Evolutionary conservation across 106 monocot genomes (phyloP).

Genomic region (Iris macrosiphon): DNA sequence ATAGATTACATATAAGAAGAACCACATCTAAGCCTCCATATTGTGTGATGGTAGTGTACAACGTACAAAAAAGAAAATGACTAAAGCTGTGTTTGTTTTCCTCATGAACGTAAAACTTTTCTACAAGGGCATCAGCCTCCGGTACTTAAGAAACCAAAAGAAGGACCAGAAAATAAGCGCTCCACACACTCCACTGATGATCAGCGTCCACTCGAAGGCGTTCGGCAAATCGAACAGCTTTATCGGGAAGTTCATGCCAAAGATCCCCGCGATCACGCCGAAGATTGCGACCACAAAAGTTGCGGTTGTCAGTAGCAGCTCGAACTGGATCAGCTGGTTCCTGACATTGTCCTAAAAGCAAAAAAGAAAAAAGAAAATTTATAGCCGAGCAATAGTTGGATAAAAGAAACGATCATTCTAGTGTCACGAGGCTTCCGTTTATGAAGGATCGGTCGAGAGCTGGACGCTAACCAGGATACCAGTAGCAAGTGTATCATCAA

Average conservation of each 20-base stretch:
- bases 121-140: constrained; percentile 54
- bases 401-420: background rate
- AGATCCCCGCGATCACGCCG: constrained; percentile 59
- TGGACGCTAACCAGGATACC: background rate
- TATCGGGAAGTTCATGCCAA: constrained; percentile 71
- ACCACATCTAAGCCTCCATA: too few species aligned
- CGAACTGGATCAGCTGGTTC: constrained; percentile 72
- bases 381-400: background rate
- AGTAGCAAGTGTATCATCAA: background rate
- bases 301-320: constrained; percentile 54
- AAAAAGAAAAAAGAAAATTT: background rate
- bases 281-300: constrained; percentile 63
- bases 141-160: constrained; percentile 57
- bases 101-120: too few species aligned
- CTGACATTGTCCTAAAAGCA: constrained; percentile 52
- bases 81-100: too few species aligned
- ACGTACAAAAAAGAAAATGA: too few species aligned
- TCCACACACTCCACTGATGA: constrained; percentile 37
- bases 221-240: constrained; percentile 37
- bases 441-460: too few species aligned
- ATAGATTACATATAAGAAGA: too few species aligned
- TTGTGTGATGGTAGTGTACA: too few species aligned
- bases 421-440: too few species aligned
- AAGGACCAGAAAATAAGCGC: constrained; percentile 45
- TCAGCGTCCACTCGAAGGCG: constrained; percentile 66